Evolutionary conservation across 2,329 filamentous ascomycete genomes (phyloP).

Genomic region (Raffaelea deltoideospora): DNA sequence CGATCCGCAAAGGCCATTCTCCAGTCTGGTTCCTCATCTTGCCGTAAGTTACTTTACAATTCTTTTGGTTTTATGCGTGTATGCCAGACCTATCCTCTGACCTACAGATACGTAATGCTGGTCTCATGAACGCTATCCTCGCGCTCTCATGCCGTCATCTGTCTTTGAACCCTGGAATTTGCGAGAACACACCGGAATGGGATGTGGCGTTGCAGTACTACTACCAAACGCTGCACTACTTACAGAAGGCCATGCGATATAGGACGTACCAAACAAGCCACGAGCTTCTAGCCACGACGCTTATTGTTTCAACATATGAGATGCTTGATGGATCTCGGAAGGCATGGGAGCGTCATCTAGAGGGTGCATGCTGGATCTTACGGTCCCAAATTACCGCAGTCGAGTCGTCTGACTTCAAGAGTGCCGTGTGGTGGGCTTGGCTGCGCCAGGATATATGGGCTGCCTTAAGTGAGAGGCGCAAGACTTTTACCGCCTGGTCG

Average conservation of each 20-base stretch:
- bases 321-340: constrained; percentile 33
- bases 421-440: constrained; percentile 51
- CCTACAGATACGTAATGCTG: constrained; percentile 2
- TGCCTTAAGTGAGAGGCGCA: constrained; percentile 37
- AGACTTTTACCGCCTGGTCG: not conserved
- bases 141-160: constrained; percentile 4
- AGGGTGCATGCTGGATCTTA: constrained; percentile 52
- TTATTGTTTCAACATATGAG: constrained; percentile 48
- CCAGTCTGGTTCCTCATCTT: not conserved
- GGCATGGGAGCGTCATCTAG: constrained; percentile 44
- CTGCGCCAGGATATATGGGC: constrained; percentile 52
- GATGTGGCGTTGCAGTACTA: constrained; percentile 34
- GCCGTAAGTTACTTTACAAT: not conserved
- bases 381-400: constrained; percentile 43
- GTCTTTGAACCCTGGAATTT: not conserved
- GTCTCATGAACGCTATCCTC: constrained; percentile 10
- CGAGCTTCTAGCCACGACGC: constrained; percentile 42
- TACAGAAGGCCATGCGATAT: constrained; percentile 43
- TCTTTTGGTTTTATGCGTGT: not conserved
- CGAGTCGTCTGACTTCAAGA: constrained; percentile 34
- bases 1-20: not conserved
- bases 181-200: not conserved
- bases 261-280: constrained; percentile 39
- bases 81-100: not conserved
- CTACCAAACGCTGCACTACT: constrained; percentile 45